Percentiles rank a stretch among this genome's conserved stretches.
phyloP scores from a whole-genome alignment of 495 filamentous ascomycete species.

The Aspergillus ostianus region DNA sequence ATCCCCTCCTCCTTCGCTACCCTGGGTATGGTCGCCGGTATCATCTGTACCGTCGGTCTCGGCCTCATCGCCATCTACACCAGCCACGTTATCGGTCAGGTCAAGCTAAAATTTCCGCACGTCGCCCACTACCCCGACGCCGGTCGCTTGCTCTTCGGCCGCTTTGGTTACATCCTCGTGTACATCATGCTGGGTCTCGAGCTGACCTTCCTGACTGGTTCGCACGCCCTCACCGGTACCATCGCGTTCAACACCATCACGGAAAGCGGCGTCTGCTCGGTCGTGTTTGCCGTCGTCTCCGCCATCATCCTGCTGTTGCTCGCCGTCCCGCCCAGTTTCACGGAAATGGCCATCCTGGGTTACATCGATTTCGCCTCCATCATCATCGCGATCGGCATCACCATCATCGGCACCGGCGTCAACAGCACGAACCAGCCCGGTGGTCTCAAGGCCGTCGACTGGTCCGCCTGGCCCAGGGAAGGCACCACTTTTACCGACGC shows the following conservation, averaged over 20 bases:
- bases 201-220: constrained; percentile 66
- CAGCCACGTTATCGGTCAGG: constrained; percentile 66
- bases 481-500: constrained; percentile 32
- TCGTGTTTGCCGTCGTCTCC: constrained; percentile 61
- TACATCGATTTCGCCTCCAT: constrained; percentile 65
- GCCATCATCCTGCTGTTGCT: constrained; percentile 58
- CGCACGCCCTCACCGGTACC: constrained; percentile 67
- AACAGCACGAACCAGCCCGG: constrained; percentile 31
- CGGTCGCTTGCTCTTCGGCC: constrained; percentile 58
- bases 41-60: constrained; percentile 52
- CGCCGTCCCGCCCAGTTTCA: constrained; percentile 55
- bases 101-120: constrained; percentile 63
- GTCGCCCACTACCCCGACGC: constrained; percentile 66
- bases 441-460: constrained; percentile 31
- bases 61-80: constrained; percentile 69
- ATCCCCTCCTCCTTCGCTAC: constrained; percentile 57
- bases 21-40: constrained; percentile 57
- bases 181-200: constrained; percentile 58
- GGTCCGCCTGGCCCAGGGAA: constrained; percentile 40
- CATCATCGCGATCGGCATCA: constrained; percentile 61
- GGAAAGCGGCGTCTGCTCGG: constrained; percentile 58
- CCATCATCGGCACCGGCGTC: constrained; percentile 62
- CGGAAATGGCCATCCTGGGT: constrained; percentile 54
- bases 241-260: constrained; percentile 65
- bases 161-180: constrained; percentile 58